A percentile compares a stretch with the other conserved stretches of the same genome.
Evolutionary conservation across 306 rosid species (phyloP).

Genomic region (Cicer judaicum): DNA sequence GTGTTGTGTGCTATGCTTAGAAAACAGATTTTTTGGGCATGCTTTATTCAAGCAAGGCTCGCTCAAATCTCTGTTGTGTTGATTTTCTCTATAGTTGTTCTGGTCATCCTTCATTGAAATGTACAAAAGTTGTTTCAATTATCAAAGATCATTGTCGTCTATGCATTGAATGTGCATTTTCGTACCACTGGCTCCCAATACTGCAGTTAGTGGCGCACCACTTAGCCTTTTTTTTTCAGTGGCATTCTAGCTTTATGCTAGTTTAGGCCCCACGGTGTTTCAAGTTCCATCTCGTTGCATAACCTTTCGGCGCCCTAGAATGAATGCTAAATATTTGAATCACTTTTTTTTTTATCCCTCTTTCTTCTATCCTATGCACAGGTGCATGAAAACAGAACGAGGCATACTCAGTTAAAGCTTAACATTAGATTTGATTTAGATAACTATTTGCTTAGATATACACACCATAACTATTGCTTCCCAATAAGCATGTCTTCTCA

Average conservation of each 20-base stretch:
- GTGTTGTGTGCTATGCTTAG: background rate
- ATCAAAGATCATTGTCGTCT: constrained; percentile 34
- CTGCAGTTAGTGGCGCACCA: constrained; percentile 52
- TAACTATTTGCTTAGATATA: no score
- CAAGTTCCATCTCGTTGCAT: constrained; percentile 22
- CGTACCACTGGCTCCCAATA: constrained; percentile 19
- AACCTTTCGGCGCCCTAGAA: background rate
- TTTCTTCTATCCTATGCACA: background rate
- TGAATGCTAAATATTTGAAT: background rate
- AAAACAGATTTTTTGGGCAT: background rate
- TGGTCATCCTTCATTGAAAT: background rate
- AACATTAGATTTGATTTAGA: no score
- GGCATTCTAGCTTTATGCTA: constrained; percentile 32
- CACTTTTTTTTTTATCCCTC: background rate
- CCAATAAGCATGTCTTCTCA: no score
- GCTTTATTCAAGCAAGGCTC: background rate
- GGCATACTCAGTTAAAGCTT: background rate
- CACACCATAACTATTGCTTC: no score
- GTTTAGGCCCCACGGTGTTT: constrained; percentile 40
- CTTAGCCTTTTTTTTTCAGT: constrained; percentile 35
- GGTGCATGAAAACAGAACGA: constrained; percentile 14
- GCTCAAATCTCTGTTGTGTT: background rate
- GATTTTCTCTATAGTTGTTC: background rate
- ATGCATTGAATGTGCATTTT: constrained; percentile 34
- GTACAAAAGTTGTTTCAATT: constrained; percentile 32